Base-by-base conservation (phyloP, 345 rosid species). In the Eucalyptus sideroxylon region DNA sequence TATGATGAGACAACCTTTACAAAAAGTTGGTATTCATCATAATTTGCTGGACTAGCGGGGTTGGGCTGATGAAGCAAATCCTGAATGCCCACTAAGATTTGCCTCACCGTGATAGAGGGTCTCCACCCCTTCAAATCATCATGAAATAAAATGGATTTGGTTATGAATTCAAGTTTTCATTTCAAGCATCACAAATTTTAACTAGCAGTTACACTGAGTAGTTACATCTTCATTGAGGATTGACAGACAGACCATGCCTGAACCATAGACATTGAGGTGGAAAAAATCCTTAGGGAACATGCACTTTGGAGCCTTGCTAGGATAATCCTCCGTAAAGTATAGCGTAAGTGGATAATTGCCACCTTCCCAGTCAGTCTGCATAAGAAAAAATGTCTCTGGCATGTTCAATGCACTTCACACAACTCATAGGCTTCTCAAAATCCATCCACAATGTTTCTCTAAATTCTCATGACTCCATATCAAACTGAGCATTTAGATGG, bases 281-380 rank as follows among this genome's bases (percentile, higher is more conserved):
- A 96, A 95, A 90, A 96, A 96, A 15, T 96, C 98, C 67, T 87
- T 95, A 2, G 98, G 98, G 89, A 95, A 95, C 90, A 95, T 96
- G 92, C 98, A 96, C 93, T 96, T 96, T 2, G 98, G 98, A 77
- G 98, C 97, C 93, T 96, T 96, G 93, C 98, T 96, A 2, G 98
- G 98, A 89, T 96, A 96, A 90, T 96, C 98, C 91, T 96, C 98
- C n/a, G 95, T 94, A 90, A 96, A 96, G 88, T 95, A 93, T 89
- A 96, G 94, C 24, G 97, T 93, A 49, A 96, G 95, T 3, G 98
- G 98, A 62, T 93, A 96, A 91, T 88, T 94, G 82, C 98, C 98
- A 90, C 97, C 98, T 91, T 96, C 97, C 98, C 98, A 96, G 91
- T 96, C 98, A 83, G 98, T 96, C 98, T 96, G 92, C 91, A 93